phyloP scores from a whole-genome alignment of 345 rosid genomes.

The Brassica nigra region DNA sequence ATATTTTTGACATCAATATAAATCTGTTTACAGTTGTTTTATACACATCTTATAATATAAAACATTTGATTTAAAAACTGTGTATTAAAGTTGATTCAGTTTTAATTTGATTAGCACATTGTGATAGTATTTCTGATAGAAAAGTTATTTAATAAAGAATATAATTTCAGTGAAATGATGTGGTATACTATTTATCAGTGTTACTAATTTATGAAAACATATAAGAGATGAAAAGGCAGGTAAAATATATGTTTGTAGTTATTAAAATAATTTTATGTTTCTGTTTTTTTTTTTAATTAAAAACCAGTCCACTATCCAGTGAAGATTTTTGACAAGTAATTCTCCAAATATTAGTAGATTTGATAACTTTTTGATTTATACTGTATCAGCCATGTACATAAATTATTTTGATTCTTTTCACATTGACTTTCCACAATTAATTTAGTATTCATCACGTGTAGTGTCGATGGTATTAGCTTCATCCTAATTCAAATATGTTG shows the following conservation, averaged over 20 bases:
- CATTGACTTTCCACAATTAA: background rate
- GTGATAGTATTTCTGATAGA: background rate
- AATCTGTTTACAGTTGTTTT: background rate
- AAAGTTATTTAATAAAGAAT: background rate
- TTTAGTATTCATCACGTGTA: no score
- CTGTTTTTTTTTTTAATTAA: background rate
- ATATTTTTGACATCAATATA: background rate
- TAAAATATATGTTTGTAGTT: background rate
- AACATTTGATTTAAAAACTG: background rate
- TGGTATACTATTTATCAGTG: background rate
- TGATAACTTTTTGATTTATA: background rate
- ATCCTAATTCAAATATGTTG: no score
- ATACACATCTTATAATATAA: background rate
- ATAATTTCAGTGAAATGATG: background rate
- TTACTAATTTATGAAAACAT: background rate
- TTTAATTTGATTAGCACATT: background rate
- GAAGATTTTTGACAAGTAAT: background rate
- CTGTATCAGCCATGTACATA: background rate
- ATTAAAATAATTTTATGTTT: background rate
- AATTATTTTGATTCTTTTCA: background rate
- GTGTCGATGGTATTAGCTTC: no score
- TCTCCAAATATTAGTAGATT: background rate
- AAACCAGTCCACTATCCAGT: background rate
- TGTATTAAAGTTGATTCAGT: background rate
- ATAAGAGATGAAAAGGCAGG: background rate